Evolutionary conservation across 2,329 filamentous ascomycete genomes (phyloP), one percentile per base, ranked within the genome.

Genomic region (Apiospora rasikravindrae): DNA sequence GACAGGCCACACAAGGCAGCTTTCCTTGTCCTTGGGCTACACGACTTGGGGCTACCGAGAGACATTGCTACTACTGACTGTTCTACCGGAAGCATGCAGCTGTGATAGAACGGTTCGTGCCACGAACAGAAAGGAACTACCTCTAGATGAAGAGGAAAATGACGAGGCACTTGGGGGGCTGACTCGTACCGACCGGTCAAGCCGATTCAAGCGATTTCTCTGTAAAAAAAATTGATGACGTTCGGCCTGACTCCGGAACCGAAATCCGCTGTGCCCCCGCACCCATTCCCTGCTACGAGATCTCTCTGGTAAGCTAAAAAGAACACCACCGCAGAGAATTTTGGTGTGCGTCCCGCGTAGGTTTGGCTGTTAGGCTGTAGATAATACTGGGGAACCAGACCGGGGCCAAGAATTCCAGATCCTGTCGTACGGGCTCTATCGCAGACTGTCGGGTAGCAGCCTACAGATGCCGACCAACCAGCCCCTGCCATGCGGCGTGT

Each of bases 341-440:
- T 40, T 10, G 6, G 40, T 10, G 13, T 64, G 29, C 33, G 33
- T 37, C 33, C 33, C 33, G 33, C 33, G 33, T 37, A 37, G 33
- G 33, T 37, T n/a, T n/a, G n/a, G n/a, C n/a, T n/a, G n/a, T n/a
- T 40, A 24, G 40, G 13, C 57, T 37, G 19, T 29, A n/a, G 57
- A 64, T 19, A 64, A 64, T 61, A 64, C 33, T 64, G 57, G 53
- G n/a, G 53, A 37, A 26, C 16, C 29, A 22, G 51, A 16, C 51
- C 33, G 26, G 51, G 33, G 26, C 51, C 33, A 29, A 26, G 51
- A 1, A 29, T 29, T 33, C 26, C 51, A 57, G 26, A 24, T 57
- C 14, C 51, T 57, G 57, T n/a, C 57, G 29, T 64, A 64, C 57
- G 33, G 57, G n/a, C n/a, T n/a, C 33, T 64, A n/a, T n/a, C n/a